A percentile compares a stretch with the other conserved stretches of the same genome.
These are phyloP conservation scores for Alloteropsis semialata DNA, from an alignment of 176 grass and related monocot species.

Conservation along the genomic window DNA sequence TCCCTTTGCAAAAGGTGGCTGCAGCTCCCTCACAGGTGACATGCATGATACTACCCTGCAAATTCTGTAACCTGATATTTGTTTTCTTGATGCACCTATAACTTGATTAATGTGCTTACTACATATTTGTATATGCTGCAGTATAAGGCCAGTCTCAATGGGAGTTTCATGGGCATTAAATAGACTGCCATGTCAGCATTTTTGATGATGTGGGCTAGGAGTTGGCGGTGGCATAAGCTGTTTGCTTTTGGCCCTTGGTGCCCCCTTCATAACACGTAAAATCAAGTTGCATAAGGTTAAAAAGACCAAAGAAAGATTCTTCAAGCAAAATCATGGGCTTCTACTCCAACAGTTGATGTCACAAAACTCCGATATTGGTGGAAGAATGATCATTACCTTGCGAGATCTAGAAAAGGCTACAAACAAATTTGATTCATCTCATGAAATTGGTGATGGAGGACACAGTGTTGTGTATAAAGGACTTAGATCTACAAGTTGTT, in stretches of 20 bases:
- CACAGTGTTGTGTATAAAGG: slow-evolving; percentile 58
- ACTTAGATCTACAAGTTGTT: slow-evolving; percentile 51
- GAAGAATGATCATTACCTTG: slow-evolving; percentile 47
- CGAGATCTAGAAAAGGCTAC: slow-evolving; percentile 53
- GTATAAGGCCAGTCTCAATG: too few relatives aligned
- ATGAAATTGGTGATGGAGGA: slow-evolving; percentile 44
- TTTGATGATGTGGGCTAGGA: slow-evolving; percentile 30
- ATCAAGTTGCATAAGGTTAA: slow-evolving; percentile 13
- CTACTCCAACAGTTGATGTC: slow-evolving; percentile 43
- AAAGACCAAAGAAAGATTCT: slow-evolving; percentile 36
- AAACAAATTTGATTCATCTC: slow-evolving; percentile 36
- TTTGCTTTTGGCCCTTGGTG: slow-evolving; percentile 23
- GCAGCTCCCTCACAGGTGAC: background rate
- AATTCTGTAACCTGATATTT: too few relatives aligned
- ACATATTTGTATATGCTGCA: background rate
- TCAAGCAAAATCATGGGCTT: slow-evolving; percentile 53
- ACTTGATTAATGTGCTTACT: too few relatives aligned
- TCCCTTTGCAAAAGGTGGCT: background rate
- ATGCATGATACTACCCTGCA: background rate
- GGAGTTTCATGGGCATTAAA: too few relatives aligned
- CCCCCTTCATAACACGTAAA: slow-evolving; percentile 27
- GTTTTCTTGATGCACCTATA: background rate
- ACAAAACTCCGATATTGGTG: slow-evolving; percentile 40
- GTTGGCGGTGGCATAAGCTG: slow-evolving; percentile 1
- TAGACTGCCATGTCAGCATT: too few relatives aligned